A percentile compares a stretch with the other conserved stretches of the same genome.
Evolutionary conservation across 139 green algal genomes (phyloP).

Genomic region (Chlorella ohadii): DNA sequence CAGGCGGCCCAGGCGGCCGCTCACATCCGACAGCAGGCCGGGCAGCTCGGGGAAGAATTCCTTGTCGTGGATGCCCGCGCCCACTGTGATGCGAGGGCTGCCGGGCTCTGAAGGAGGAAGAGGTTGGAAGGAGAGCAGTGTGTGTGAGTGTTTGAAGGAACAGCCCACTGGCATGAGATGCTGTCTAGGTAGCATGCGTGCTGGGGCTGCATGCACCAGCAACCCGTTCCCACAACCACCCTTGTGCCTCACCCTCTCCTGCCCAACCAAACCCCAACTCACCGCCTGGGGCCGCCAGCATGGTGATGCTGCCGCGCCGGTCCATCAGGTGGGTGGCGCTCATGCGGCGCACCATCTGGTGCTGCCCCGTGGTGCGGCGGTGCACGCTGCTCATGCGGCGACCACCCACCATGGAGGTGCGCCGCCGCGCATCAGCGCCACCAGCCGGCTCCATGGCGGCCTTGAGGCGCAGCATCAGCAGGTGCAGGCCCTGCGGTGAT

Average conservation of each 20-base stretch:
- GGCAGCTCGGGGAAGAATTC: slow-evolving; percentile 74
- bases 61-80: slow-evolving; percentile 57
- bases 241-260: not conserved
- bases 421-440: not conserved
- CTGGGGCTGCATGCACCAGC: too few species aligned
- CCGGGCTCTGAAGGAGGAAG: not conserved
- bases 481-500: slow-evolving; percentile 21
- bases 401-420: not conserved
- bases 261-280: not conserved
- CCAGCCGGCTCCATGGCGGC: not conserved
- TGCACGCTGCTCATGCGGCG: slow-evolving; percentile 5
- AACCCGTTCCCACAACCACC: too few species aligned
- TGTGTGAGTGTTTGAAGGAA: too few species aligned
- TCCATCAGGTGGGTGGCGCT: slow-evolving; percentile 11
- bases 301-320: not conserved
- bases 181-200: too few species aligned
- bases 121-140: not conserved
- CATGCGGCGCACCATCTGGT: not conserved
- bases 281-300: slow-evolving; percentile 15
- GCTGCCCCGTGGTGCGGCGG: slow-evolving; percentile 24
- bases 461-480: slow-evolving; percentile 38
- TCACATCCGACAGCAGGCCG: slow-evolving; percentile 47
- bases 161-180: too few species aligned
- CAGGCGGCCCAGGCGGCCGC: slow-evolving; percentile 46
- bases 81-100: not conserved